Evolutionary conservation across 2,329 filamentous ascomycete species (phyloP).

Genomic region (Huntiella bhutanensis): DNA sequence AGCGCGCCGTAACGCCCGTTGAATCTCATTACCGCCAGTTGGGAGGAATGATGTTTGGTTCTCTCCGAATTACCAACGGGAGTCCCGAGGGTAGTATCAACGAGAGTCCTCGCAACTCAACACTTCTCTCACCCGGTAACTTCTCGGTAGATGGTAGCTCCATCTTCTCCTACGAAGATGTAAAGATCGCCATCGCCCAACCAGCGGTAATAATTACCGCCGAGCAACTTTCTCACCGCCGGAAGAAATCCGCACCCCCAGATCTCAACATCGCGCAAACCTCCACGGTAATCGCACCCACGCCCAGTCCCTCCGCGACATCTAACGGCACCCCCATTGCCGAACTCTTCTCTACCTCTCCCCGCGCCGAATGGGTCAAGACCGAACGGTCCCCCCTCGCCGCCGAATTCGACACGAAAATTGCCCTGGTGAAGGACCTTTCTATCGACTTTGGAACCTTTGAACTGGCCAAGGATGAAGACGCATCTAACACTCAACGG

Average conservation of each 20-base stretch:
- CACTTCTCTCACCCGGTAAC: too few species aligned
- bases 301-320: too few species aligned
- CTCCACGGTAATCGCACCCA: too few species aligned
- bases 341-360: background rate
- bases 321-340: constrained; percentile 1
- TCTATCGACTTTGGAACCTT: constrained; percentile 17
- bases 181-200: too few species aligned
- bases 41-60: constrained; percentile 43
- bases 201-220: too few species aligned
- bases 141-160: too few species aligned
- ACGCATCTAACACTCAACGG: too few species aligned
- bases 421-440: constrained; percentile 1
- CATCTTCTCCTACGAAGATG: too few species aligned
- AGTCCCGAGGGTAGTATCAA: constrained; percentile 20
- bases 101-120: too few species aligned
- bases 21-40: constrained; percentile 40
- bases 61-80: constrained; percentile 43
- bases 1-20: constrained; percentile 22
- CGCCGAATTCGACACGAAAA: background rate
- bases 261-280: too few species aligned
- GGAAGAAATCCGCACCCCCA: too few species aligned
- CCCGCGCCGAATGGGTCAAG: background rate
- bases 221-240: too few species aligned
- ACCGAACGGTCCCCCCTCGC: background rate
- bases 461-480: constrained; percentile 15